Evolutionary conservation across 106 monocot genomes (phyloP).

Genomic region (Phalaenopsis aphrodite): DNA sequence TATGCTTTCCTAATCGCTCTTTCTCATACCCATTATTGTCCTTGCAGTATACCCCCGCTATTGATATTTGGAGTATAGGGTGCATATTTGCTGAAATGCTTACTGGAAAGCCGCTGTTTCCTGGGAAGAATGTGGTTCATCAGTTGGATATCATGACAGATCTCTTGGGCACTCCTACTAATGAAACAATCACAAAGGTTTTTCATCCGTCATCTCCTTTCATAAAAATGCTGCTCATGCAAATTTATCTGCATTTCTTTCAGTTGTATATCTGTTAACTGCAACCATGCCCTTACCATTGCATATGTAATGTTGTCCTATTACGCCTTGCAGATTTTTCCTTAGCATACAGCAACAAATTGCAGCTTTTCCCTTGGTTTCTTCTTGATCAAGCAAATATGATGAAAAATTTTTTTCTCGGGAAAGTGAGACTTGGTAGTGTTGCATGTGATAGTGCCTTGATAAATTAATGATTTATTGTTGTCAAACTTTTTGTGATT

Average conservation of each 20-base stretch:
- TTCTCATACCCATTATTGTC: neutral
- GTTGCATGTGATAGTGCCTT: neutral
- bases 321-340: too few relatives aligned
- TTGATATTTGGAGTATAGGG: slow-evolving; percentile 85
- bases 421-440: neutral
- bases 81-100: slow-evolving; percentile 90
- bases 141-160: slow-evolving; percentile 87
- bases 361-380: neutral
- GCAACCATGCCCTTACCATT: too few relatives aligned
- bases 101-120: slow-evolving; percentile 70
- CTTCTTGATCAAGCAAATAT: neutral
- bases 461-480: neutral
- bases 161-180: slow-evolving; percentile 67
- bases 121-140: slow-evolving; percentile 81
- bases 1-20: neutral
- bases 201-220: neutral
- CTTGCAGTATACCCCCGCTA: slow-evolving; percentile 69
- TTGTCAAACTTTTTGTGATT: neutral
- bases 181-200: slow-evolving; percentile 63
- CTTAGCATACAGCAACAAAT: too few relatives aligned
- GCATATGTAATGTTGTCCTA: too few relatives aligned
- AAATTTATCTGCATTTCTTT: neutral
- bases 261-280: neutral
- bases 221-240: neutral
- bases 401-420: too few relatives aligned